Base-by-base conservation (phyloP, 225 moss, liverwort and hornwort genomes). In the Anthoceros angustus region DNA sequence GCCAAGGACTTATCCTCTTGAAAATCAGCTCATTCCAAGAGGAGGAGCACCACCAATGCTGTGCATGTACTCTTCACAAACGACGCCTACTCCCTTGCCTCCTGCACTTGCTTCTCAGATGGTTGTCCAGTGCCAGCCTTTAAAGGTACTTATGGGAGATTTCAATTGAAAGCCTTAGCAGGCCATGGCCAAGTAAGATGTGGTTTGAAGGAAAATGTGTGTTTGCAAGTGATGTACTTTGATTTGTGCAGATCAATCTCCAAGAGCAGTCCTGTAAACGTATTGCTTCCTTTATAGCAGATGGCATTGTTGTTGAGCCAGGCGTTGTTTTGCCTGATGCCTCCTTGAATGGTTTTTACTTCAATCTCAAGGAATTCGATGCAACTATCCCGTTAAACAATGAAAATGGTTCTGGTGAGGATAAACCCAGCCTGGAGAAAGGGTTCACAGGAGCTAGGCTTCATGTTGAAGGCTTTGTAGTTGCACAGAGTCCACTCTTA, bases 1-100 rank as follows among this genome's bases (percentile, higher is more conserved):
- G 92, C 98, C 89, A 75, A 92, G 89, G 76, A 83, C 92, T 65
- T 92, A 98, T 80, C 98, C 98, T 64, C 73, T 98, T 21, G 87
- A 98, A 32, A 76, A 67, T 67, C 74, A 76, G 64, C 69, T 84
- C 67, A 74, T 76, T 43, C 76, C 84, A 43, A 78, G 84, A 69
- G 67, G 72, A 64, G 73, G 67, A 74, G 80, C 73, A 65, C 78
- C 87, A 18, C 81, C 89, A 12, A 89, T 98, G 98, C 70, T 98
- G 67, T 89, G 92, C 68, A 72, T 89, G 72, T 92, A 80, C 70
- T 75, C 98, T 43, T 86, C 92, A 64, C 87, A 98, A 69, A 86
- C 81, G 42, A 81, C 84, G 49, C 98, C 98, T 67, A 81, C 98
- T 70, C 98, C 89, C 61, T 66, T 67, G 42, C 82, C 98, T 66